Conservation (phyloP, 371 early-diverging fungal genomes). For the Catenaria anguillulae region DNA sequence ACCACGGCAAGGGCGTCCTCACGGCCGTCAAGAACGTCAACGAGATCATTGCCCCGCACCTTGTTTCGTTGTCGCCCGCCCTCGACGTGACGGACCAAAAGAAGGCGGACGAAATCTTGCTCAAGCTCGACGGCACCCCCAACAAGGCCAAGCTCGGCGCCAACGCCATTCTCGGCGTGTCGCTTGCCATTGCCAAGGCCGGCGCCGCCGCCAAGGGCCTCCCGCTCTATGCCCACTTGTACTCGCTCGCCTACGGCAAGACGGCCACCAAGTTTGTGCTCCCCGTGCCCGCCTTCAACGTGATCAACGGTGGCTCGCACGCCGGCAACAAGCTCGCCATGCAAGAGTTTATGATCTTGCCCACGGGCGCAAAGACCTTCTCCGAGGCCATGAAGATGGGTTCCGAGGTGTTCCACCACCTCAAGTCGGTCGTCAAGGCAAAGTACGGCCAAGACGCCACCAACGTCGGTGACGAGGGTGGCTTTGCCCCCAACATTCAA, state of each 20-base stretch:
- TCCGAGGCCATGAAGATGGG: slow-evolving; percentile 96
- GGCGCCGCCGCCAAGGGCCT: slow-evolving; percentile 84
- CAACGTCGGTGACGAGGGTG: slow-evolving; percentile 99
- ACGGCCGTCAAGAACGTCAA: slow-evolving; percentile 90
- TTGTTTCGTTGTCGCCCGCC: slow-evolving; percentile 44
- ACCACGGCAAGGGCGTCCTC: slow-evolving; percentile 91
- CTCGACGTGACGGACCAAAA: slow-evolving; percentile 69
- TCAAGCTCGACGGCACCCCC: slow-evolving; percentile 81
- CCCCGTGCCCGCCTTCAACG: slow-evolving; percentile 97
- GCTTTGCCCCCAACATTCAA: slow-evolving; percentile 98
- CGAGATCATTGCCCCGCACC: slow-evolving; percentile 62
- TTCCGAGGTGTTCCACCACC: slow-evolving; percentile 84
- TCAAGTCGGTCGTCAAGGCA: slow-evolving; percentile 88
- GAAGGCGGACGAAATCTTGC: slow-evolving; percentile 80
- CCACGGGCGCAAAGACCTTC: slow-evolving; percentile 84
- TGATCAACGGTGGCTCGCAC: slow-evolving; percentile 98
- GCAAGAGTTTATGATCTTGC: slow-evolving; percentile 99
- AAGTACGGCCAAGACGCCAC: slow-evolving; percentile 97
- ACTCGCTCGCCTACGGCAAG: slow-evolving; percentile 51
- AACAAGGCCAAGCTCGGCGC: slow-evolving; percentile 87
- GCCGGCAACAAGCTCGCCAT: slow-evolving; percentile 98
- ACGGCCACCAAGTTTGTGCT: slow-evolving; percentile 60
- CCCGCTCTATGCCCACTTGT: slow-evolving; percentile 83
- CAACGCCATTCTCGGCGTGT: slow-evolving; percentile 97
- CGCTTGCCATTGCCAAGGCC: slow-evolving; percentile 88